Base-by-base conservation (phyloP, 257 asterid genomes). In the Solanum habrochaites region DNA sequence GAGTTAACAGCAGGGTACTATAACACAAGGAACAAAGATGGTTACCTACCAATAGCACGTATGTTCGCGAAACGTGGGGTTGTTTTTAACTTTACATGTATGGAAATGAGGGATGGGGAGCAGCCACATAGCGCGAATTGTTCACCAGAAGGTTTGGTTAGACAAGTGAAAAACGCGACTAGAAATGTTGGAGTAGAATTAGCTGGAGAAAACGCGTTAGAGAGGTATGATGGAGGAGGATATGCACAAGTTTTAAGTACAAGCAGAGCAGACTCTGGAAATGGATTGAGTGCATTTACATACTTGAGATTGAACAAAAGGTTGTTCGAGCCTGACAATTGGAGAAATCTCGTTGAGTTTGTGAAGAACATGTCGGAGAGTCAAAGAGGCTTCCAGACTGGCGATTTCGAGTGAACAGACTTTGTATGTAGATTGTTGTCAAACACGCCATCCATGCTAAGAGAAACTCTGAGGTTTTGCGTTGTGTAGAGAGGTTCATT, bases 121-220 rank as follows among this genome's bases (percentile, higher is more conserved):
- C 99, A 95, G 91, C 98, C 98, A 27, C 85, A 77, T 2, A 52
- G 88, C 40, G 98, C 98, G 1, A 91, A 92, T 89, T 90, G 96
- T 90, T 97, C 99, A 8, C 98, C 99, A 3, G 95, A 96, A 93
- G 98, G 98, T 64, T 92, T 96, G 39, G 99, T 96, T 56, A 88
- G 91, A 88, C 99, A 94, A 92, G 98, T 95, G 71, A 94, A 94
- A 93, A 89, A 40, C 88, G 99, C 95, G 23, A 91, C 98, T 52
- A 91, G 85, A 86, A 62, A 90, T 71, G 95, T 98, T 14, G 90
- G 90, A 85, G 78, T 88, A 43, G 94, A 90, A 86, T 94, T 96
- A 73, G 98, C 98, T 11, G 99, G 99, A 86, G 99, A 96, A 90
- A 96, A 96, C 87, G 99, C 99, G n/a, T 91, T 95, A 11, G 98